These are phyloP conservation scores for Boletus edulis DNA, from an alignment of 768 basidiomycete genomes.

Conservation along the genomic window DNA sequence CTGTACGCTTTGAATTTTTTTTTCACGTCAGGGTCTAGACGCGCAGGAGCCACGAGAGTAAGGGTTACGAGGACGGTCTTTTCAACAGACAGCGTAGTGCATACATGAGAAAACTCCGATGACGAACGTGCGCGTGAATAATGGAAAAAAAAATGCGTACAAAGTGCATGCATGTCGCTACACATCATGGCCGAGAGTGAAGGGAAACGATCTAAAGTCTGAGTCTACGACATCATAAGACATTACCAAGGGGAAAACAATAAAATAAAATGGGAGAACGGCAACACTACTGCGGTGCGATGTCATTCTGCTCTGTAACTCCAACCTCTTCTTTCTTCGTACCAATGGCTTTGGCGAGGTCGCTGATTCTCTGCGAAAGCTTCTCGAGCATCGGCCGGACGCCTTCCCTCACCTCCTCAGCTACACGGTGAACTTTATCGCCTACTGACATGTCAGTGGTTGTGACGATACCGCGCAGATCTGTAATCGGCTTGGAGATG, in stretches of 20 bases:
- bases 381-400: conserved; percentile 61
- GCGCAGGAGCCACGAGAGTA: too few relatives aligned
- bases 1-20: neutral
- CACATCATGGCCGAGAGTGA: conserved; percentile 7
- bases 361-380: conserved; percentile 39
- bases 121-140: conserved; percentile 4
- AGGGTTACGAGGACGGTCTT: neutral
- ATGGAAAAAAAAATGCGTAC: conserved; percentile 17
- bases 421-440: conserved; percentile 60
- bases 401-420: conserved; percentile 56
- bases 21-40: too few relatives aligned
- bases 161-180: conserved; percentile 19
- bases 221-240: conserved; percentile 21
- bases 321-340: conserved; percentile 29
- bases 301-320: conserved; percentile 4
- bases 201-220: conserved; percentile 25
- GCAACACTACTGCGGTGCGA: conserved; percentile 10
- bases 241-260: conserved; percentile 6
- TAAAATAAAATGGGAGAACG: conserved; percentile 7
- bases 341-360: conserved; percentile 25
- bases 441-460: conserved; percentile 54
- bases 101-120: conserved; percentile 13
- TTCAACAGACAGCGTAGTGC: conserved; percentile 7
- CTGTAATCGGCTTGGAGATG: conserved; percentile 48
- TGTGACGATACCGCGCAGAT: conserved; percentile 53